Conservation (phyloP, 768 basidiomycete genomes). For the Paxillus rubicundulus region DNA sequence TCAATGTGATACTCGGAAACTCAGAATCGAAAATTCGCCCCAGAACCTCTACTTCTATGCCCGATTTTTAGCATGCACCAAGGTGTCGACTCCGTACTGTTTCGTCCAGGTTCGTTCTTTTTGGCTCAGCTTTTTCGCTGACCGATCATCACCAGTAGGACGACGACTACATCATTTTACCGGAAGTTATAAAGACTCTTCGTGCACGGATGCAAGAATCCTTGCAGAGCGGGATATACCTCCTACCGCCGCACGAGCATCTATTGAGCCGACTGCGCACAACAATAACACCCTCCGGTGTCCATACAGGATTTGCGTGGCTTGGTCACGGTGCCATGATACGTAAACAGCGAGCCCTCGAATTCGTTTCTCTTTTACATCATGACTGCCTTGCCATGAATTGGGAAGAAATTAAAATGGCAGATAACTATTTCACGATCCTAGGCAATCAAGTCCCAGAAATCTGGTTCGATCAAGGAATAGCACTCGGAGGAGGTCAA, state of each 20-base stretch:
- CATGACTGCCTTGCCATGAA: constrained; percentile 39
- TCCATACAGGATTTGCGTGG: constrained; percentile 64
- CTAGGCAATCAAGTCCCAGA: constrained; percentile 55
- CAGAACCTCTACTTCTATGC: constrained; percentile 61
- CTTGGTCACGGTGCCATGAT: constrained; percentile 63
- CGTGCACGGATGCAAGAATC: constrained; percentile 36
- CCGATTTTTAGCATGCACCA: constrained; percentile 55
- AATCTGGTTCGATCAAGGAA: constrained; percentile 63
- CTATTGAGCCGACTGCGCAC: constrained; percentile 52
- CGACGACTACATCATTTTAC: constrained; percentile 62
- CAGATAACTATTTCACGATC: constrained; percentile 68
- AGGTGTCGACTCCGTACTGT: constrained; percentile 51
- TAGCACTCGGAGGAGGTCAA: constrained; percentile 55
- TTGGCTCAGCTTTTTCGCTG: neutral
- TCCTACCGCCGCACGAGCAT: constrained; percentile 62
- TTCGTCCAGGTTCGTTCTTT: constrained; percentile 54
- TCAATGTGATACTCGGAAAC: constrained; percentile 41
- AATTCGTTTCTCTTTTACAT: constrained; percentile 49
- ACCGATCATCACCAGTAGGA: constrained; percentile 41
- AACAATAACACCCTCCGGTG: constrained; percentile 32
- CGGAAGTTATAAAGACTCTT: constrained; percentile 55
- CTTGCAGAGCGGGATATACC: constrained; percentile 39
- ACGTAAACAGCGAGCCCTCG: constrained; percentile 37
- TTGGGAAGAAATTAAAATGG: constrained; percentile 56
- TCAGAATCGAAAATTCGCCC: constrained; percentile 56